Base-by-base conservation (phyloP, 1,139 yeast genomes). In the Chernovozyma aurita region DNA sequence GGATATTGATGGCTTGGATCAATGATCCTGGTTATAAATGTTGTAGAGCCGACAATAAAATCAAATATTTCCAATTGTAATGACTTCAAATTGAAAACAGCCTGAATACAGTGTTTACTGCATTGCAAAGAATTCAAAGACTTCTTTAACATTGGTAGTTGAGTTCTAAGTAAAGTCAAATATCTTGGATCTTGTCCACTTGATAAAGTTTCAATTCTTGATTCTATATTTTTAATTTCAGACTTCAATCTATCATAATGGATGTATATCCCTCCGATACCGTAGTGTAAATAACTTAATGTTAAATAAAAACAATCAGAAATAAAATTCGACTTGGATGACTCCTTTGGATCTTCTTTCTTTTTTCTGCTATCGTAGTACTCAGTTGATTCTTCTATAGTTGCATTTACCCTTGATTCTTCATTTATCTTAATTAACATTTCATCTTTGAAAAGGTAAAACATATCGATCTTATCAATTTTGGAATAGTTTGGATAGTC, bases 291-390 rank as follows among this genome's bases (percentile, higher is more conserved):
- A 55, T 83, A 88, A 0, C 95, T 79, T 35, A 84, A 65, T 8
- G 94, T 78, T 40, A 92, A 59, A 53, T 73, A 92, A 59, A 88
- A 94, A 49, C 95, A 83, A 48, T 90, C 92, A 4, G 95, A 80
- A 14, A 94, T 84, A 55, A 92, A 92, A 50, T 92, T 92, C 4
- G 86, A 65, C 11, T 26, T 16, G 13, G 45, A 29, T 2, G 50
- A 49, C 24, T 58, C 57, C n/a, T n/a, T n/a, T n/a, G n/a, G n/a
- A n/a, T n/a, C n/a, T n/a, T n/a, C n/a, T n/a, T n/a, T n/a, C 35
- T 53, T 54, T 13, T 56, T 44, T 12, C 55, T 54, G 12, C 16
- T 9, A 2, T 36, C 25, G 24, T 65, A 58, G 4, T 72, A 80
- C 36, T 76, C 78, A 30, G 71, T 71, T 2, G 87, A 81, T 48